phyloP scores from a whole-genome alignment of 208 protist species.

The Tritrichomonas musculus region DNA sequence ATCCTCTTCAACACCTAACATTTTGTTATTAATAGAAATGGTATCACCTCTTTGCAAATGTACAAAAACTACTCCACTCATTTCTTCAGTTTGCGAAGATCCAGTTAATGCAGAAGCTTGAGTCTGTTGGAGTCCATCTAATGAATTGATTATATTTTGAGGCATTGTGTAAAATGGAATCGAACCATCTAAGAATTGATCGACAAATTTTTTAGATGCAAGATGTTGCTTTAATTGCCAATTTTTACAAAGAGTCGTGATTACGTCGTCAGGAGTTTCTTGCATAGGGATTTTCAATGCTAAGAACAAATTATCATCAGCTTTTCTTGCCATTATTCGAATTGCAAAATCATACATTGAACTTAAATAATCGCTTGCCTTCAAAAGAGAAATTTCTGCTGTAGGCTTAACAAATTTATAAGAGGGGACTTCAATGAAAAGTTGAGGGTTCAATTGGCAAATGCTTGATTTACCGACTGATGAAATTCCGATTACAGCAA shows the following conservation, averaged over 20 bases:
- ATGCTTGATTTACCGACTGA: not conserved
- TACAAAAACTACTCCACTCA: not conserved
- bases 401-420: not conserved
- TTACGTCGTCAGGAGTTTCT: not conserved
- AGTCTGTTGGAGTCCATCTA: not conserved
- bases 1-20: not conserved
- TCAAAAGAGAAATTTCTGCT: not conserved
- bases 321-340: not conserved
- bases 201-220: not conserved
- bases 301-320: not conserved
- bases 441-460: not conserved
- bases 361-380: not conserved
- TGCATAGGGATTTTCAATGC: not conserved
- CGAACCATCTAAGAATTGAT: not conserved
- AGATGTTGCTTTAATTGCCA: not conserved
- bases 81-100: not conserved
- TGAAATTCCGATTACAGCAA: not conserved
- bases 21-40: not conserved
- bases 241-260: not conserved
- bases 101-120: not conserved
- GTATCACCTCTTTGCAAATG: not conserved
- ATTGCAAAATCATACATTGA: not conserved
- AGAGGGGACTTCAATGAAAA: not conserved
- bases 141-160: too few species aligned
- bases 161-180: not conserved